A percentile compares a stretch with the other conserved stretches of the same genome.
These are phyloP conservation scores for Myxozyma melibiosi DNA, from an alignment of 805 yeast species.

Conservation along the genomic window DNA sequence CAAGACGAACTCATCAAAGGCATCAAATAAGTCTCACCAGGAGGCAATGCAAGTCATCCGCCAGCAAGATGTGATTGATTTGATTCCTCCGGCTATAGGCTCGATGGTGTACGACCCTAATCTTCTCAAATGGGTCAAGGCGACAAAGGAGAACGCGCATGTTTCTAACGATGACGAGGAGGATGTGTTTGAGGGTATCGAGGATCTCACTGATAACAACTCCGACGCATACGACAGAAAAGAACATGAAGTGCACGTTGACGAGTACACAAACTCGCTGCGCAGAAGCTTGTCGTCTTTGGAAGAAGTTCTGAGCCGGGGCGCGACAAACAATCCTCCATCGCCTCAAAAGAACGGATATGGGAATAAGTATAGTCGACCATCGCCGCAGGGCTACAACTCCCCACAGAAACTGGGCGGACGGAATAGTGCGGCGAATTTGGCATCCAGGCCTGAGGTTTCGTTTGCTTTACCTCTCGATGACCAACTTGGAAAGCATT, in stretches of 20 bases:
- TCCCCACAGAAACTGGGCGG: neutral
- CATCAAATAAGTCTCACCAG: slow-evolving; percentile 10
- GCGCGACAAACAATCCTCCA: neutral
- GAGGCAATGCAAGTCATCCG: slow-evolving; percentile 30
- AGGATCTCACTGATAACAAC: slow-evolving; percentile 26
- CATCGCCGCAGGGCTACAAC: neutral
- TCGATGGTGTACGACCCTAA: slow-evolving; percentile 27
- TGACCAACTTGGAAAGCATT: slow-evolving; percentile 5
- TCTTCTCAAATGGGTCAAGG: slow-evolving; percentile 33
- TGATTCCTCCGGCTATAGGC: slow-evolving; percentile 11
- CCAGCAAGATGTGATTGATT: slow-evolving; percentile 21
- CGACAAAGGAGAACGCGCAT: neutral
- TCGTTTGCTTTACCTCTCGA: slow-evolving; percentile 15
- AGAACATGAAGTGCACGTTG: slow-evolving; percentile 21
- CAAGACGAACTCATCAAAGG: slow-evolving; percentile 1
- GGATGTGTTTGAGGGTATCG: slow-evolving; percentile 38
- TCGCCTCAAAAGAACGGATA: slow-evolving; percentile 19
- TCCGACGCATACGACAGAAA: neutral
- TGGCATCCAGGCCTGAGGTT: slow-evolving; percentile 19
- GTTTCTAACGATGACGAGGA: slow-evolving; percentile 25
- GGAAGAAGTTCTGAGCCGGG: slow-evolving; percentile 21
- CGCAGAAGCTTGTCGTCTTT: slow-evolving; percentile 21
- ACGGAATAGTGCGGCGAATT: neutral
- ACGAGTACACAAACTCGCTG: slow-evolving; percentile 14
- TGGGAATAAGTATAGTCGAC: neutral